phyloP scores from a whole-genome alignment of 805 yeast genomes.

The Saturnispora sekii region DNA sequence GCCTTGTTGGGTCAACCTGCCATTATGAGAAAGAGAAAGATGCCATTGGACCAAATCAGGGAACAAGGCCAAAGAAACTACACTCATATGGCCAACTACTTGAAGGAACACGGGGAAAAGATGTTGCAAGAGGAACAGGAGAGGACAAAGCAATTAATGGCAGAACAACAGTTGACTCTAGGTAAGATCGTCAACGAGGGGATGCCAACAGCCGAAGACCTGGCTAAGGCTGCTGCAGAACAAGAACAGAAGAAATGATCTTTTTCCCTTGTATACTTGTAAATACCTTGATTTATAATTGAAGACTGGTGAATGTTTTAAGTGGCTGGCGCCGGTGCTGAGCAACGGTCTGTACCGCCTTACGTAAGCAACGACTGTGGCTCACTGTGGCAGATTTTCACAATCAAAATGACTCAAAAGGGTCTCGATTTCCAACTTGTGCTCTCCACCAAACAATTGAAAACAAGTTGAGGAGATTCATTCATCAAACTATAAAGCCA shows the following conservation, averaged over 20 bases:
- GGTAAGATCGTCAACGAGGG: conserved; percentile 82
- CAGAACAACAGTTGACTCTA: conserved; percentile 73
- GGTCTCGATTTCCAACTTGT: no score
- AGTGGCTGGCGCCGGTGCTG: no score
- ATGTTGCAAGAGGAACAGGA: conserved; percentile 78
- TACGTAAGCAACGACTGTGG: no score
- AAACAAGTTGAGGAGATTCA: conserved; percentile 1
- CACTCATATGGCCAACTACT: conserved; percentile 59
- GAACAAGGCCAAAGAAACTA: conserved; percentile 90
- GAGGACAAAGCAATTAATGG: conserved; percentile 71
- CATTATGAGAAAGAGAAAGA: conserved; percentile 38
- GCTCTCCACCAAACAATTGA: background rate
- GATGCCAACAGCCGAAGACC: conserved; percentile 64
- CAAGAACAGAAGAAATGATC: conserved; percentile 1
- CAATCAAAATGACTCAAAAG: no score
- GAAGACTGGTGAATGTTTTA: no score
- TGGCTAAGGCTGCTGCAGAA: conserved; percentile 29
- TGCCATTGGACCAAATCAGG: conserved; percentile 83
- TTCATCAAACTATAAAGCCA: background rate
- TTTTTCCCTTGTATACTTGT: no score
- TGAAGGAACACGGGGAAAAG: conserved; percentile 50
- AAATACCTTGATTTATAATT: no score
- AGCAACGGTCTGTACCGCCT: no score
- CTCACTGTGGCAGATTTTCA: no score
- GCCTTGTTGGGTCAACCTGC: conserved; percentile 53